A percentile compares a stretch with the other conserved stretches of the same genome.
Evolutionary conservation across 768 basidiomycete species (phyloP).

Genomic region (Ephemerocybe angulata): DNA sequence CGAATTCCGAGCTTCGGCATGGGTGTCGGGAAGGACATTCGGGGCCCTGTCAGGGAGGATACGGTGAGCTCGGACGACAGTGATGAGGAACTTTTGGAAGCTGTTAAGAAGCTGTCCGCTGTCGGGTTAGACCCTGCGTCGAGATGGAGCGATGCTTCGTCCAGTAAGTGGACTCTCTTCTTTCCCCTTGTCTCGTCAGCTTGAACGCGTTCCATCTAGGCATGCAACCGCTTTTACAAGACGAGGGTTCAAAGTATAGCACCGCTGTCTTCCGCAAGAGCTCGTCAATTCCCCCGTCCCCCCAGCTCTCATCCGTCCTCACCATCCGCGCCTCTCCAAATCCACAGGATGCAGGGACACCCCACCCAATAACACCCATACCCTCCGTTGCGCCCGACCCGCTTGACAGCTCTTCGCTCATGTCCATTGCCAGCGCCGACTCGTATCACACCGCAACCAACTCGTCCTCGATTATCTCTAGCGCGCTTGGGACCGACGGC

Average conservation of each 20-base stretch:
- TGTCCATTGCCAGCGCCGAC: conserved; percentile 56
- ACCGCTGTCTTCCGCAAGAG: conserved; percentile 53
- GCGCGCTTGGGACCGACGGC: conserved; percentile 70
- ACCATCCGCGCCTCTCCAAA: conserved; percentile 60
- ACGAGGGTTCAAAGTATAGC: conserved; percentile 57
- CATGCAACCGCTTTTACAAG: conserved; percentile 53
- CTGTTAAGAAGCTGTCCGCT: conserved; percentile 49
- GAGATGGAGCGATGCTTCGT: conserved; percentile 26
- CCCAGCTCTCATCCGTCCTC: conserved; percentile 67
- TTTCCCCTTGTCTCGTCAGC: neutral
- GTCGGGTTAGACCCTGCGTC: conserved; percentile 46
- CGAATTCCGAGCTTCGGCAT: conserved; percentile 85
- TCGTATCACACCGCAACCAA: conserved; percentile 65
- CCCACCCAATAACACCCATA: conserved; percentile 24
- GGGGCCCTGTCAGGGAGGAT: conserved; percentile 18
- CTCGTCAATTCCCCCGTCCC: conserved; percentile 31
- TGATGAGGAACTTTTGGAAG: conserved; percentile 66
- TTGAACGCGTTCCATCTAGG: conserved; percentile 30
- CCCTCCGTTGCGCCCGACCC: conserved; percentile 17
- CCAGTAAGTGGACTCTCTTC: neutral
- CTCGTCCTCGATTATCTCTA: conserved; percentile 47
- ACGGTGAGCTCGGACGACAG: conserved; percentile 46
- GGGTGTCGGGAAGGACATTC: conserved; percentile 62
- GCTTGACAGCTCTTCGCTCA: conserved; percentile 26
- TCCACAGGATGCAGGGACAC: conserved; percentile 30